Base-by-base conservation (phyloP, 1,284 basidiomycete genomes). In the Laetiporus sulphureus region DNA sequence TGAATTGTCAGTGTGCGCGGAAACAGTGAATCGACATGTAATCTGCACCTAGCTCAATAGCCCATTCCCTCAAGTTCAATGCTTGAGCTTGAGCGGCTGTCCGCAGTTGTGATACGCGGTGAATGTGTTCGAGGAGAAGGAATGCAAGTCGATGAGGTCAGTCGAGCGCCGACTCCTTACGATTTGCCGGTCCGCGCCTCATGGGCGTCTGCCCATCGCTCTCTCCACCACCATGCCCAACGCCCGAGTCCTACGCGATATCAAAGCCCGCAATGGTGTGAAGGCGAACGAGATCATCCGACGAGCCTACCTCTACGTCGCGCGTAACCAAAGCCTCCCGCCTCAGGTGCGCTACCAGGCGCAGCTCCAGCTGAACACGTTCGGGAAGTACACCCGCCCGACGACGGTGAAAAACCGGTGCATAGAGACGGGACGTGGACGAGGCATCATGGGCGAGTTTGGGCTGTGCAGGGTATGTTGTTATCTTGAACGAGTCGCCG, bases 301-400 rank as follows among this genome's bases (percentile, higher is more conserved):
- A 20, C 73, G 90, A 41, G 91, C 92, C 0, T 92, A 92, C 63
- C 80, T 95, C 45, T 91, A 81, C 63, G 84, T 95, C 50, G 91
- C 92, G 16, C 78, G 92, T 50, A 95, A 96, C 66, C 82, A 90
- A 58, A 77, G 79, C 0, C 67, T 95, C 10, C 82, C 91, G 5
- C 70, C 86, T 4, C 83, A 90, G 57, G 77, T 96, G 41, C 86
- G 95, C 46, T 91, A 95, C 65, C 90, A 94, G 58, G 94, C 95
- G n/a, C 94, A 97, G 63, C 71, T 97, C 45, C 90, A 95, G 58
- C 75, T 98, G 42, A 95, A 94, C 65, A 79, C 82, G 16, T 91
- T 96, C 56, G 83, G 78, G 45, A 77, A 78, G 37, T 88, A 90
- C 62, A 84, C 89, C 7, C 79, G 88, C 27, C 87, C 89, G 16